Conservation (phyloP, 768 basidiomycete genomes). For the Pleurotus tuoliensis region DNA sequence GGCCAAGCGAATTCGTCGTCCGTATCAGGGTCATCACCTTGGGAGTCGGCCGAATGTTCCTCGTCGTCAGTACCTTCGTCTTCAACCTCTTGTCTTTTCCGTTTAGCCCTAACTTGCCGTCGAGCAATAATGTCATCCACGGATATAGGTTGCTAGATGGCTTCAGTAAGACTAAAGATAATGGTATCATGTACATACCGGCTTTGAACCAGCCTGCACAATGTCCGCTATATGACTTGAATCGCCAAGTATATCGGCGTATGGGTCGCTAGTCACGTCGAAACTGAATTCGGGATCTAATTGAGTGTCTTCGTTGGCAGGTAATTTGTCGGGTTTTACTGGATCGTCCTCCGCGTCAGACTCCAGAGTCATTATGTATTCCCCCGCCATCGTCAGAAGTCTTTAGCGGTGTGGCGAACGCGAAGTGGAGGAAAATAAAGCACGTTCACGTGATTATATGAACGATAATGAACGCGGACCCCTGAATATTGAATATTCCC, state of each 20-base stretch:
- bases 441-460: no score
- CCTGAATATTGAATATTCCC: no score
- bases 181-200: conserved; percentile 36
- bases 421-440: no score
- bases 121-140: conserved; percentile 91
- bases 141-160: conserved; percentile 65
- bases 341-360: conserved; percentile 62
- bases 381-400: conserved; percentile 24
- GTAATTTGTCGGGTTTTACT: conserved; percentile 3
- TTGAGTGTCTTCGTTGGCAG: conserved; percentile 46
- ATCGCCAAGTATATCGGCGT: conserved; percentile 47
- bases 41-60: conserved; percentile 30
- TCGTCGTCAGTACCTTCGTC: conserved; percentile 35
- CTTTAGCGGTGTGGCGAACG: no score
- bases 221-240: conserved; percentile 43
- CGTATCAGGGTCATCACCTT: conserved; percentile 24
- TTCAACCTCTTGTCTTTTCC: conserved; percentile 51
- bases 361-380: conserved; percentile 83
- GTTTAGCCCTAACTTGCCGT: conserved; percentile 55
- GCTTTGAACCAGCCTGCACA: conserved; percentile 60
- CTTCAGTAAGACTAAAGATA: conserved; percentile 3
- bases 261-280: conserved; percentile 71
- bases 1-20: conserved; percentile 30
- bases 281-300: conserved; percentile 85
- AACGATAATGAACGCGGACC: no score